These are phyloP conservation scores for Thermothelomyces thermophilus DNA, from an alignment of 2,329 filamentous ascomycete genomes.

Conservation along the genomic window DNA sequence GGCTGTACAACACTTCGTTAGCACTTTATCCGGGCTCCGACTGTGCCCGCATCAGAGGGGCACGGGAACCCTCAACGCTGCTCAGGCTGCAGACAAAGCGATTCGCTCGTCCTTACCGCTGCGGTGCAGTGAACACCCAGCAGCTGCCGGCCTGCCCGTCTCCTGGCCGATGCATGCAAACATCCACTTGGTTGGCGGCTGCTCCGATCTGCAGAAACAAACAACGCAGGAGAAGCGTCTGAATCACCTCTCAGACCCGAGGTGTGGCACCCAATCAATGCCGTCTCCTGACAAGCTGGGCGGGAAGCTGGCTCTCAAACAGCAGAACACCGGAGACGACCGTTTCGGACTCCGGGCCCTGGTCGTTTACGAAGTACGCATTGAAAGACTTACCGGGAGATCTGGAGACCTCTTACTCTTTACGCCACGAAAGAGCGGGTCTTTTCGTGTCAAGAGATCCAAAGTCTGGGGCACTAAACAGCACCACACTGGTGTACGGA, in stretches of 20 bases:
- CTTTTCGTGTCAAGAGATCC: not conserved
- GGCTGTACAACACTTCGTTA: not conserved
- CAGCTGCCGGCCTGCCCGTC: not conserved
- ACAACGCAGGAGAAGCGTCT: slow-evolving; percentile 14
- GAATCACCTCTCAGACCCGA: slow-evolving; percentile 15
- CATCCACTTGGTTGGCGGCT: not conserved
- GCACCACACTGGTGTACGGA: too few species aligned
- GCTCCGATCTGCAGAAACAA: slow-evolving; percentile 19
- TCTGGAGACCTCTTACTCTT: not conserved
- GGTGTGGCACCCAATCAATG: slow-evolving; percentile 21
- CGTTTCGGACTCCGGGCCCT: not conserved
- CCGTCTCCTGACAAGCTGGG: slow-evolving; percentile 2
- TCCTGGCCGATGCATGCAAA: slow-evolving; percentile 5
- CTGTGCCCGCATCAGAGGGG: not conserved
- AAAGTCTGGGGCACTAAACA: too few species aligned
- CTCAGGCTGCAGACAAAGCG: not conserved
- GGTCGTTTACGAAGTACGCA: too few species aligned
- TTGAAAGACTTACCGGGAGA: not conserved
- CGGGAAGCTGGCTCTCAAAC: slow-evolving; percentile 4
- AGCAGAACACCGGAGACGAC: not conserved
- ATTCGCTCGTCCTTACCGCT: not conserved
- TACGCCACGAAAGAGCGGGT: not conserved
- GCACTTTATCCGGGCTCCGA: not conserved
- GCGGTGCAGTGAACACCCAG: not conserved
- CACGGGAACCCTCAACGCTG: not conserved